A percentile compares a stretch with the other conserved stretches of the same genome.
Conservation (phyloP, 1,139 yeast species). For the Blastobotrys ciferrii region DNA sequence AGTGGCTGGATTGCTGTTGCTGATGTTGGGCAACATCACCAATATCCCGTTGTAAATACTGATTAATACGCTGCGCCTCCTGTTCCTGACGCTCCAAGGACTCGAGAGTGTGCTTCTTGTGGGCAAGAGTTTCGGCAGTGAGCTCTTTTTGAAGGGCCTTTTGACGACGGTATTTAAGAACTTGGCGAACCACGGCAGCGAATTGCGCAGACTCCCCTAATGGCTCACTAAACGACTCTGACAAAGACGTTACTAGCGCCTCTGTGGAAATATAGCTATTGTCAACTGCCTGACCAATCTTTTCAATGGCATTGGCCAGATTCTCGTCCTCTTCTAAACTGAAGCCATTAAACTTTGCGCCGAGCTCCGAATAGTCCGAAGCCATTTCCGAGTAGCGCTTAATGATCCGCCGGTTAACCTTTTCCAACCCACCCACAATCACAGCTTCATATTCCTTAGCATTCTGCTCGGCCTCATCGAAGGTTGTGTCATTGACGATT, state of each 20-base stretch:
- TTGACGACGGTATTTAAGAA: constrained; percentile 65
- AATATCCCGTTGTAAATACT: constrained; percentile 30
- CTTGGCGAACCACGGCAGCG: constrained; percentile 62
- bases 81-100: constrained; percentile 42
- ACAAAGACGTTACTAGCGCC: constrained; percentile 63
- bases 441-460: constrained; percentile 57
- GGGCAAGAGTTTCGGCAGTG: constrained; percentile 53
- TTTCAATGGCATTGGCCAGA: constrained; percentile 57
- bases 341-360: constrained; percentile 69
- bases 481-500: constrained; percentile 38
- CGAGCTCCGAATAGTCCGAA: constrained; percentile 65
- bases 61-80: constrained; percentile 43
- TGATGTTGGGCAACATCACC: constrained; percentile 10
- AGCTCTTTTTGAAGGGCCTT: constrained; percentile 67
- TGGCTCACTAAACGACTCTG: constrained; percentile 78
- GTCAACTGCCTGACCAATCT: constrained; percentile 79
- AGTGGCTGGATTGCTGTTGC: constrained; percentile 1
- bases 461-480: constrained; percentile 45
- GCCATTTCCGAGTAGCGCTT: constrained; percentile 63
- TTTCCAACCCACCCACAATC: constrained; percentile 59
- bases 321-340: constrained; percentile 58
- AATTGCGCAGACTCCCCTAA: constrained; percentile 79
- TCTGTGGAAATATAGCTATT: constrained; percentile 66
- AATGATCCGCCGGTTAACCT: constrained; percentile 62
- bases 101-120: constrained; percentile 39